Evolutionary conservation across 1,139 yeast genomes (phyloP).

Genomic region (Candida sanyaensis): DNA sequence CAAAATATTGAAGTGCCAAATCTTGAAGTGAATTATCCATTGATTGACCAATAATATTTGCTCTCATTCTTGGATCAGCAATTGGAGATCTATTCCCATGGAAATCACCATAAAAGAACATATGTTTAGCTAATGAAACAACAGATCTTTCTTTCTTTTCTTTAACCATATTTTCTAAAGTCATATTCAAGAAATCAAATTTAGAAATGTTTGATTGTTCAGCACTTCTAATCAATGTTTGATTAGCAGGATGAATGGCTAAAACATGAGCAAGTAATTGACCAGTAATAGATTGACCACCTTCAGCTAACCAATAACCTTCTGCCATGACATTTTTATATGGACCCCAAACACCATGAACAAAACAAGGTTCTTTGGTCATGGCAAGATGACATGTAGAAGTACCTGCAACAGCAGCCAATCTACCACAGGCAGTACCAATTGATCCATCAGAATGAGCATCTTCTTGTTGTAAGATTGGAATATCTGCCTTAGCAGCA

Average conservation of each 20-base stretch:
- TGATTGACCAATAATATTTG: constrained; percentile 88
- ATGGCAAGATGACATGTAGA: constrained; percentile 94
- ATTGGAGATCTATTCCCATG: constrained; percentile 97
- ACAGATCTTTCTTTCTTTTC: constrained; percentile 64
- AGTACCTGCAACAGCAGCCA: constrained; percentile 98
- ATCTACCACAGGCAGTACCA: constrained; percentile 71
- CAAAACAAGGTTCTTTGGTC: constrained; percentile 84
- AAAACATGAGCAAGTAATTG: constrained; percentile 90
- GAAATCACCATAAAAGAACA: constrained; percentile 92
- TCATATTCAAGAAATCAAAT: constrained; percentile 79
- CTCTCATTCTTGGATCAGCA: constrained; percentile 92
- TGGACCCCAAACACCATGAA: constrained; percentile 99
- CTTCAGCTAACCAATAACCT: constrained; percentile 96
- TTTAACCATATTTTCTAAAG: constrained; percentile 66
- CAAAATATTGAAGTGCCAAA: constrained; percentile 82
- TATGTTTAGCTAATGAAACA: constrained; percentile 76
- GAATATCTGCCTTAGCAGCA: constrained; percentile 74
- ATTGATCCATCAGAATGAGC: constrained; percentile 40
- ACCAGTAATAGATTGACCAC: constrained; percentile 97
- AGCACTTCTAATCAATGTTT: constrained; percentile 64
- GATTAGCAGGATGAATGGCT: constrained; percentile 84
- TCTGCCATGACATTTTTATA: constrained; percentile 89
- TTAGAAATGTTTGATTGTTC: constrained; percentile 68
- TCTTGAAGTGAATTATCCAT: constrained; percentile 88
- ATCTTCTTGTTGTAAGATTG: constrained; percentile 40